A percentile compares a stretch with the other conserved stretches of the same genome.
phyloP scores from a whole-genome alignment of 1,139 yeast species.

The Diutina catenulata region DNA sequence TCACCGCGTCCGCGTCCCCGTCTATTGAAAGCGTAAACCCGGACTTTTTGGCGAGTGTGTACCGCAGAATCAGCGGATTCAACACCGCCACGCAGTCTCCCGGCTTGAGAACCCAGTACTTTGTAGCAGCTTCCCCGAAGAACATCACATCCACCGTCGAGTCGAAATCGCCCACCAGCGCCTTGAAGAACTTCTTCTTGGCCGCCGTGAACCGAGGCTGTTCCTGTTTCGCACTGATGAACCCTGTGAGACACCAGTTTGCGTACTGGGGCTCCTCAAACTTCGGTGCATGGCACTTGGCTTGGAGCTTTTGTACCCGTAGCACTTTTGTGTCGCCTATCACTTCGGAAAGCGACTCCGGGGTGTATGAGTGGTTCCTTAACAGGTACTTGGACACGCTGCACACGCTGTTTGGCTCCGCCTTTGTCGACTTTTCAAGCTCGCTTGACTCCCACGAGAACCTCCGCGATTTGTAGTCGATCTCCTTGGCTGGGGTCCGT shows the following conservation, averaged over 20 bases:
- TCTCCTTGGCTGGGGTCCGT: not conserved
- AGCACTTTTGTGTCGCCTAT: conserved; percentile 39
- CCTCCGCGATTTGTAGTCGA: not conserved
- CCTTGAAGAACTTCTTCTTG: conserved; percentile 40
- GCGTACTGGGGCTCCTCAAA: conserved; percentile 57
- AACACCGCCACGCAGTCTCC: conserved; percentile 70
- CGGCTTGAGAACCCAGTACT: conserved; percentile 57
- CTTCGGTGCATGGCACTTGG: conserved; percentile 57
- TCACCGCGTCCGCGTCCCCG: conserved; percentile 18
- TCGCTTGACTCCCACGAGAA: no score
- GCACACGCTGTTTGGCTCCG: no score
- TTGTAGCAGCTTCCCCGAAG: conserved; percentile 56
- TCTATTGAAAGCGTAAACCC: conserved; percentile 41
- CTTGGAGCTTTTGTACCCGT: conserved; percentile 44
- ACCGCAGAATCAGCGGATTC: conserved; percentile 51
- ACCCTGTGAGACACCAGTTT: conserved; percentile 69
- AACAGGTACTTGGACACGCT: no score
- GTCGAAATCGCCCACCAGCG: conserved; percentile 59
- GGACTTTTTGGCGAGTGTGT: conserved; percentile 6
- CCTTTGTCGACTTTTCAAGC: not conserved
- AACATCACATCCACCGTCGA: conserved; percentile 46
- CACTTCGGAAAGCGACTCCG: conserved; percentile 10
- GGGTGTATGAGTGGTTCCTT: no score
- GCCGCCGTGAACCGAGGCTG: conserved; percentile 32
- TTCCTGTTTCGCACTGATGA: conserved; percentile 42